Evolutionary conservation across 331 rosid species (phyloP).

Genomic region (Prunus yedoensis): DNA sequence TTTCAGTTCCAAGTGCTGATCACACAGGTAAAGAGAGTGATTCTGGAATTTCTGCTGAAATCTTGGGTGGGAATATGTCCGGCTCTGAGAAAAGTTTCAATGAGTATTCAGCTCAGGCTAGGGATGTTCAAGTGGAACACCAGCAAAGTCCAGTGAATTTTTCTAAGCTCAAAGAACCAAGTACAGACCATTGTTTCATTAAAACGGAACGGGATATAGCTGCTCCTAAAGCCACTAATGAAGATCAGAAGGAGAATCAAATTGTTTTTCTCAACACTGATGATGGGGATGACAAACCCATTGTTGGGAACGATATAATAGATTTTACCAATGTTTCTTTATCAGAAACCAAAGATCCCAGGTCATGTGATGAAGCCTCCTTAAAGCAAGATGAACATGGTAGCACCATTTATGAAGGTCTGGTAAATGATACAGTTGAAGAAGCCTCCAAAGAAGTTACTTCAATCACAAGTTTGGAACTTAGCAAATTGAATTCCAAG

Average conservation of each 20-base stretch:
- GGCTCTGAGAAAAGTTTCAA: conserved; percentile 19
- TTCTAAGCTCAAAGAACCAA: conserved; percentile 24
- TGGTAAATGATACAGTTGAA: conserved; percentile 26
- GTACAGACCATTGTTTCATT: conserved; percentile 8
- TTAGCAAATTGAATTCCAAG: conserved; percentile 19
- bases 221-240: conserved; percentile 24
- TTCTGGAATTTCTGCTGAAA: conserved; percentile 20
- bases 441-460: conserved; percentile 31
- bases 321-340: conserved; percentile 18
- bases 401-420: conserved; percentile 34
- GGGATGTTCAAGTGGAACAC: conserved; percentile 27
- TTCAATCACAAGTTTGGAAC: conserved; percentile 29
- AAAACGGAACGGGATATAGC: conserved; percentile 4
- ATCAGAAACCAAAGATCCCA: conserved; percentile 34
- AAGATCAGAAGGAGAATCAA: conserved; percentile 28
- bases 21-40: conserved; percentile 20
- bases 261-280: conserved; percentile 21
- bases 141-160: conserved; percentile 15
- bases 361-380: conserved; percentile 22
- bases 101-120: conserved; percentile 23
- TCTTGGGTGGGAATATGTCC: no score
- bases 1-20: conserved; percentile 26
- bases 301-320: neutral
- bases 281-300: conserved; percentile 18
- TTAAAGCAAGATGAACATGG: conserved; percentile 26